Evolutionary conservation across 2,329 filamentous ascomycete species (phyloP).

Genomic region (Colletotrichum sojae): DNA sequence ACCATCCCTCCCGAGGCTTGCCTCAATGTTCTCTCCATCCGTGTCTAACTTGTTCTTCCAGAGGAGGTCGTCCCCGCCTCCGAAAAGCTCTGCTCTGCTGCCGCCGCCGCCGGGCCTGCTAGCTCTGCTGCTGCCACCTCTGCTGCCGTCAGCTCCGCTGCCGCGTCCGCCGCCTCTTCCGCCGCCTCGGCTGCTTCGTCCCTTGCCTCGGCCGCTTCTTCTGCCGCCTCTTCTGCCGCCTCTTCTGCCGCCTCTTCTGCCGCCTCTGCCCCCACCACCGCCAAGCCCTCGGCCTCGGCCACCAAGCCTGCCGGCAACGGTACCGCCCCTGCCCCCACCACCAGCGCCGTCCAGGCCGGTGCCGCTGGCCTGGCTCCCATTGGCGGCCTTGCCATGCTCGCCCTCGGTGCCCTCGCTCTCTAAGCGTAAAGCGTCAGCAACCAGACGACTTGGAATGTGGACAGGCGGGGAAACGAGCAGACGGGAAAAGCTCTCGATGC

Average conservation of each 20-base stretch:
- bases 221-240: slow-evolving; percentile 23
- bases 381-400: slow-evolving; percentile 39
- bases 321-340: slow-evolving; percentile 26
- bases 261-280: slow-evolving; percentile 26
- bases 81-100: slow-evolving; percentile 51
- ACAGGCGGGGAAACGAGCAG: too few relatives aligned
- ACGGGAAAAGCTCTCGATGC: not conserved
- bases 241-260: slow-evolving; percentile 26
- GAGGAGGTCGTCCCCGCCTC: slow-evolving; percentile 57
- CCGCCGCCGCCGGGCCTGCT: slow-evolving; percentile 20
- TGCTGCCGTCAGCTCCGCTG: slow-evolving; percentile 16
- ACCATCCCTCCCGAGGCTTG: not conserved
- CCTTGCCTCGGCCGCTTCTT: slow-evolving; percentile 19
- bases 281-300: slow-evolving; percentile 17
- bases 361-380: slow-evolving; percentile 36
- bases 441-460: too few relatives aligned
- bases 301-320: slow-evolving; percentile 31
- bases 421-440: slow-evolving; percentile 6
- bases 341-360: slow-evolving; percentile 31
- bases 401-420: slow-evolving; percentile 39
- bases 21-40: too few relatives aligned
- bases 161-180: not conserved
- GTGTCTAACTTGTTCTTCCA: slow-evolving; percentile 41
- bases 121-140: not conserved
- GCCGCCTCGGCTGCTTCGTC: slow-evolving; percentile 12